phyloP scores from a whole-genome alignment of 768 basidiomycete genomes.

The Pleurotus citrinopileatus region DNA sequence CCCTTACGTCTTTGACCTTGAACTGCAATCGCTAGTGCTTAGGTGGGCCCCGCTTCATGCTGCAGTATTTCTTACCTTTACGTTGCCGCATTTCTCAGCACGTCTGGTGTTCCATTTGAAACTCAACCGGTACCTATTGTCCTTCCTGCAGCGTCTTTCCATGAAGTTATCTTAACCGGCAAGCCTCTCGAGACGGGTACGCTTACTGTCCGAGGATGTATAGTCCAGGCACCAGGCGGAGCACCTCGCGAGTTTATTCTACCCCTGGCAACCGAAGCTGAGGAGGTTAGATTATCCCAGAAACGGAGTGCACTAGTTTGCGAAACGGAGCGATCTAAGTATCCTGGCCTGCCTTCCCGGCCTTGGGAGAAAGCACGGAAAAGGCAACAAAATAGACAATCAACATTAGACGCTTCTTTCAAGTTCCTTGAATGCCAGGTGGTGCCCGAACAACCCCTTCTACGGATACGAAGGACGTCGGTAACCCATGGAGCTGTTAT shows the following conservation, averaged over 20 bases:
- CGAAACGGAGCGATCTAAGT: constrained; percentile 72
- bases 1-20: constrained; percentile 89
- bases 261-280: constrained; percentile 69
- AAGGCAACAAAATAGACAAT: constrained; percentile 27
- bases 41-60: constrained; percentile 49
- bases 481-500: constrained; percentile 91
- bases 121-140: constrained; percentile 59
- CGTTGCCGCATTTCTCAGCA: constrained; percentile 41
- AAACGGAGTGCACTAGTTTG: constrained; percentile 59
- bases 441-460: constrained; percentile 81
- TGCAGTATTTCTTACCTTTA: background rate
- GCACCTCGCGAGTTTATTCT: constrained; percentile 68
- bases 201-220: constrained; percentile 75
- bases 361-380: constrained; percentile 54
- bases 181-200: constrained; percentile 62
- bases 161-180: constrained; percentile 69
- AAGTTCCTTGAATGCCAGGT: constrained; percentile 80
- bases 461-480: constrained; percentile 85
- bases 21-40: constrained; percentile 75
- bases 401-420: constrained; percentile 25
- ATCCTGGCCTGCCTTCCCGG: constrained; percentile 68
- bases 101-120: constrained; percentile 76
- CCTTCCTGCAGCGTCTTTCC: constrained; percentile 73
- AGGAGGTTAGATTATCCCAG: constrained; percentile 57
- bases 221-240: constrained; percentile 75